Conservation (phyloP, 768 basidiomycete genomes). For the Tricholoma sp. region DNA sequence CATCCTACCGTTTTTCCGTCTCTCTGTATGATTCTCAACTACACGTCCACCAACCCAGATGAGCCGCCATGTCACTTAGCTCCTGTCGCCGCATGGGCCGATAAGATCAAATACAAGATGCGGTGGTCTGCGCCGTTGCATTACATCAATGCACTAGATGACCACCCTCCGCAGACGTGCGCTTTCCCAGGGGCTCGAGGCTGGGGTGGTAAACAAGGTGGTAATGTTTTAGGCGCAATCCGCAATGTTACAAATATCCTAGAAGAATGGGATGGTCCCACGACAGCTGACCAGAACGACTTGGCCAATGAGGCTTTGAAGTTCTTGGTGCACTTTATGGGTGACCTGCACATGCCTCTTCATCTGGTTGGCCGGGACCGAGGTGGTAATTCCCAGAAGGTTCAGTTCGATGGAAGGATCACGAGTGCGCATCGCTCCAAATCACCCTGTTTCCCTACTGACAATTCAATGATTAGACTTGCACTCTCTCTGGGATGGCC, state of each 20-base stretch:
- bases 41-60: slow-evolving; percentile 26
- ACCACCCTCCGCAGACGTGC: slow-evolving; percentile 75
- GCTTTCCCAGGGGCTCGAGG: slow-evolving; percentile 70
- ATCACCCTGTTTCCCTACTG: slow-evolving; percentile 1
- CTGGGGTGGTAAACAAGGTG: slow-evolving; percentile 51
- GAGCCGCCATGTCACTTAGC: slow-evolving; percentile 72
- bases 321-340: slow-evolving; percentile 90
- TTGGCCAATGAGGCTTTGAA: slow-evolving; percentile 77
- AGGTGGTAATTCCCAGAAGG: slow-evolving; percentile 81
- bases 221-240: slow-evolving; percentile 76
- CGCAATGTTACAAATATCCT: slow-evolving; percentile 70
- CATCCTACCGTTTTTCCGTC: slow-evolving; percentile 63
- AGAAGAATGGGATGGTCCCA: slow-evolving; percentile 38
- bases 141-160: slow-evolving; percentile 69
- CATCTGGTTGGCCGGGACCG: slow-evolving; percentile 86
- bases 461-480: slow-evolving; percentile 43
- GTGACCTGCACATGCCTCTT: slow-evolving; percentile 91
- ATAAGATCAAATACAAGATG: slow-evolving; percentile 56
- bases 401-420: slow-evolving; percentile 63
- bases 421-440: slow-evolving; percentile 49
- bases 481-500: slow-evolving; percentile 84
- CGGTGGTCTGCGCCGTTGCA: slow-evolving; percentile 73
- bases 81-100: slow-evolving; percentile 86
- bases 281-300: slow-evolving; percentile 16
- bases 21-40: slow-evolving; percentile 69